phyloP scores from a whole-genome alignment of 148 eudicot species.

The Linanthus parryae region DNA sequence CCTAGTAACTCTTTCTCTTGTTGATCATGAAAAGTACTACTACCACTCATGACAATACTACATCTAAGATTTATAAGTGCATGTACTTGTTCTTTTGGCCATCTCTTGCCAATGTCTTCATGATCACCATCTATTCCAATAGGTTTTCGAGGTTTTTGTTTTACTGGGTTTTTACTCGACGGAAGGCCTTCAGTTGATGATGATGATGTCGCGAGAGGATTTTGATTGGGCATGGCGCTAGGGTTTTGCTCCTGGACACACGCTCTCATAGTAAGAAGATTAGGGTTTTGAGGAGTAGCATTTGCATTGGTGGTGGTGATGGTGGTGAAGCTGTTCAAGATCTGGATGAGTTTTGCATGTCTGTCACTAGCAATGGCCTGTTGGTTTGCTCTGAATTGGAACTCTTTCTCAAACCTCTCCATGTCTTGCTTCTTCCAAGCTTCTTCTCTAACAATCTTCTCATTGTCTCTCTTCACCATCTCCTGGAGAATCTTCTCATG shows the following conservation, averaged over 20 bases:
- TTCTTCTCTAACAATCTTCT: conserved; percentile 56
- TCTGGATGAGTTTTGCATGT: conserved; percentile 54
- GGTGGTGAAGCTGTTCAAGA: conserved; percentile 53
- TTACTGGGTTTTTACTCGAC: conserved; percentile 4
- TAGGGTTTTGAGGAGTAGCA: conserved; percentile 23
- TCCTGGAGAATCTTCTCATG: conserved; percentile 67
- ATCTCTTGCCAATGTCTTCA: conserved; percentile 61
- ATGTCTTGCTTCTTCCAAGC: conserved; percentile 74
- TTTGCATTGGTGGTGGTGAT: conserved; percentile 16
- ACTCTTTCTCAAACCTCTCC: conserved; percentile 53
- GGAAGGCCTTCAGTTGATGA: conserved; percentile 17
- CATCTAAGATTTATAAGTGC: conserved; percentile 80
- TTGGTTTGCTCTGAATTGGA: conserved; percentile 57
- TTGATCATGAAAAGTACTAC: background rate
- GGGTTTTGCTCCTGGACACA: conserved; percentile 18
- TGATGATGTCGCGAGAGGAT: conserved; percentile 5
- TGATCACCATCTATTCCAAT: conserved; percentile 7
- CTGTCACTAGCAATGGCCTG: conserved; percentile 53
- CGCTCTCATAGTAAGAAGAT: conserved; percentile 7
- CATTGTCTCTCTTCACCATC: conserved; percentile 68
- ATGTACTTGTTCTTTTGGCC: conserved; percentile 89
- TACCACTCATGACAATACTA: conserved; percentile 24
- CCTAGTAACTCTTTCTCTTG: conserved; percentile 15
- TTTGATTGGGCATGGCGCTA: background rate
- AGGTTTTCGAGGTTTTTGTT: conserved; percentile 10